Evolutionary conservation across 2,329 filamentous ascomycete species (phyloP).

Genomic region (Mycosphaerella sp.): DNA sequence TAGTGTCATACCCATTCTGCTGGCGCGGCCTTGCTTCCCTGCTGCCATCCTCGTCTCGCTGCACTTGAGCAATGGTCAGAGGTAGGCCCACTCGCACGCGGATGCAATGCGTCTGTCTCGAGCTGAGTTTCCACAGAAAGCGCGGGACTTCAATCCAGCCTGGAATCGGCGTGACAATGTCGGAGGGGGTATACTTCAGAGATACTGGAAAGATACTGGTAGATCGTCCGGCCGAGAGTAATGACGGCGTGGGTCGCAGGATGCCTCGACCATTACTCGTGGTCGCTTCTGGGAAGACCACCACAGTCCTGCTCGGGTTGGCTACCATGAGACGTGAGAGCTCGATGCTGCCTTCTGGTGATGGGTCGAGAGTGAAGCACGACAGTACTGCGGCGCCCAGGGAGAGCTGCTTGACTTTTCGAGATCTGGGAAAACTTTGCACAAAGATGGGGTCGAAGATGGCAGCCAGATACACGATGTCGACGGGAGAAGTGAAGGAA

Average conservation of each 20-base stretch:
- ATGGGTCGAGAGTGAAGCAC: slow-evolving; percentile 34
- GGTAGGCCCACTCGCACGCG: slow-evolving; percentile 82
- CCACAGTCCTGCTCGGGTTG: slow-evolving; percentile 70
- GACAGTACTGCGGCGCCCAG: slow-evolving; percentile 68
- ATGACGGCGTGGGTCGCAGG: slow-evolving; percentile 70
- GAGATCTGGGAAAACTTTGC: slow-evolving; percentile 60
- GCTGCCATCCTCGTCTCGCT: slow-evolving; percentile 24
- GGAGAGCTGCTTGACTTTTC: slow-evolving; percentile 68
- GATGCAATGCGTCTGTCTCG: slow-evolving; percentile 79
- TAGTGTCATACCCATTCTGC: slow-evolving; percentile 38
- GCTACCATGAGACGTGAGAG: slow-evolving; percentile 51
- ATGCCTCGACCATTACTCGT: slow-evolving; percentile 92
- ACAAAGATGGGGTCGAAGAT: slow-evolving; percentile 97
- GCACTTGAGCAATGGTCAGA: slow-evolving; percentile 41
- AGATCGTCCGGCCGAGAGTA: slow-evolving; percentile 59
- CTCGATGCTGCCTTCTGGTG: slow-evolving; percentile 25
- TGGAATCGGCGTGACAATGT: slow-evolving; percentile 86
- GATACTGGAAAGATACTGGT: slow-evolving; percentile 85
- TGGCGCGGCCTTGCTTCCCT: slow-evolving; percentile 16
- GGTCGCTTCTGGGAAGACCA: slow-evolving; percentile 87
- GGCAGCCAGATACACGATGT: slow-evolving; percentile 86
- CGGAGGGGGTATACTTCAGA: slow-evolving; percentile 78
- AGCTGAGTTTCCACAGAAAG: slow-evolving; percentile 83
- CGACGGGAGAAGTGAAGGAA: slow-evolving; percentile 86
- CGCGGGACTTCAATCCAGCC: slow-evolving; percentile 52